Conservation (phyloP, 2,329 filamentous ascomycete genomes). For the Fusarium guadeloupense region DNA sequence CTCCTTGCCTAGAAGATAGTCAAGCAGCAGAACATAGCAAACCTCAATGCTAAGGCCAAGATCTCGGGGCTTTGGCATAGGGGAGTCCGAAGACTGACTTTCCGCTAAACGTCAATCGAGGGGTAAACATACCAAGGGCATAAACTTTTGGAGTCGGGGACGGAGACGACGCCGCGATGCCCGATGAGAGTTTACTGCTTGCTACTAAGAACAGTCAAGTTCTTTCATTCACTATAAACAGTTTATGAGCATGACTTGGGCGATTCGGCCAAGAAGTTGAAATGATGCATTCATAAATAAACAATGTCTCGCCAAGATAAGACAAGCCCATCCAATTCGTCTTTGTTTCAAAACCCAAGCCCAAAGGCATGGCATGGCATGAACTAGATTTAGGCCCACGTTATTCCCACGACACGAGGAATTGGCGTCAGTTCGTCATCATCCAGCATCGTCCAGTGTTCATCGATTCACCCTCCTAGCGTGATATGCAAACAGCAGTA, state of each 20-base stretch:
- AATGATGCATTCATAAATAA: neutral
- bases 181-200: conserved; percentile 5
- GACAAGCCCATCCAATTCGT: neutral
- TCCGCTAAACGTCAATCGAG: neutral
- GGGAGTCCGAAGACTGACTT: conserved; percentile 9
- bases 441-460: conserved; percentile 4
- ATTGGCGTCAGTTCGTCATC: conserved; percentile 28
- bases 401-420: conserved; percentile 17
- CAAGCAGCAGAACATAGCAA: too few relatives aligned
- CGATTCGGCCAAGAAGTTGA: neutral
- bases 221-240: neutral
- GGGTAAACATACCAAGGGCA: neutral
- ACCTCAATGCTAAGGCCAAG: neutral
- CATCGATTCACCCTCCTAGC: conserved; percentile 18
- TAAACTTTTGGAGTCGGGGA: neutral
- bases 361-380: neutral
- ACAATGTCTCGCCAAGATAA: neutral
- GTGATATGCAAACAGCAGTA: neutral
- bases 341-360: neutral
- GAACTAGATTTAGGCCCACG: neutral
- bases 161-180: conserved; percentile 10
- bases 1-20: neutral
- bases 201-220: too few relatives aligned
- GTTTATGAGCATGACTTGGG: neutral
- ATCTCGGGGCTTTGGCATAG: too few relatives aligned